Base-by-base conservation (phyloP, 768 basidiomycete species). In the Tulasnella sp. region DNA sequence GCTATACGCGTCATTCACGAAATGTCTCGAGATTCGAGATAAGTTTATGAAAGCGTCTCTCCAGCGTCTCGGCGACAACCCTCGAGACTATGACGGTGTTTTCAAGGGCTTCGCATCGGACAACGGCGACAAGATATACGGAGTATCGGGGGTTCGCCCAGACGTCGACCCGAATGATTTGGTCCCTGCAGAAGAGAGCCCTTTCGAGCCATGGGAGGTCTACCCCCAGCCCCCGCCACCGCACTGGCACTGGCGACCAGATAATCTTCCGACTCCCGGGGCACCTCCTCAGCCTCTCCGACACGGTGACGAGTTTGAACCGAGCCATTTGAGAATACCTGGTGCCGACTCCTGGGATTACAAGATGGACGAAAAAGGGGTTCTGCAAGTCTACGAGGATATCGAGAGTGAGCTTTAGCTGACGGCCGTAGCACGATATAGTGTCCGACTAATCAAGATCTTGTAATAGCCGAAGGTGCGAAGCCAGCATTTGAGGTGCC, bases 21-120 rank as follows among this genome's bases (percentile, higher is more conserved):
- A 84, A 77, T 98, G 96, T 78, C 87, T 98, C 63, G 88, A 91
- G 69, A 83, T 98, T 22, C 90, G 97, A 34, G 96, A 98, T 82
- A 98, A 98, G 81, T 99, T 98, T 82, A 95, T 97, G 82, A 75
- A 83, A 6, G 86, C 86, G 73, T 98, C 95, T 1, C 85, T 89
- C 4, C 97, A 99, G 79, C 85, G 94, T 69, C 86, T 98, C 3
- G 97, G 96, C 2, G 97, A 98, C 80, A 92, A 98, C 79, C 97
- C 97, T 0, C 85, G 87, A 74, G 94, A 98, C 79, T 87, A 95
- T 79, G 97, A 98, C 75, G 91, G 88, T 0, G 76, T 82, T 14
- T 95, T 95, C 78, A 81, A 82, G 3, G 89, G 91, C 16, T 81
- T 95, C 73, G 52, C 52, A 59, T 59, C 52, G 4, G 26, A 22